phyloP scores from a whole-genome alignment of 164 flowering plant species.

The Magnolia officinalis region DNA sequence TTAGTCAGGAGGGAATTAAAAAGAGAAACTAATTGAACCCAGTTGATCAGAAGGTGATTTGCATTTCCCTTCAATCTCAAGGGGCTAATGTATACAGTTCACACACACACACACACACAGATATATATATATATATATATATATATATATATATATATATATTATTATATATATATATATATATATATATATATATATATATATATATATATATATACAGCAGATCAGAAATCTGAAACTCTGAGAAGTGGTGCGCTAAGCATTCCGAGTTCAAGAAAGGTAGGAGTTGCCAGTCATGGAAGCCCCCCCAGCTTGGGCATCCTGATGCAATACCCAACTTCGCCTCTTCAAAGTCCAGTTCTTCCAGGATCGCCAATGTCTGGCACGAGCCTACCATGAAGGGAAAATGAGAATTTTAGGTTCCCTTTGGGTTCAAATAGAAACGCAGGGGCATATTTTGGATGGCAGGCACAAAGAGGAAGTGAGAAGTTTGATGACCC shows the following conservation, averaged over 20 bases:
- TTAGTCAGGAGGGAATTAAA: too few relatives aligned
- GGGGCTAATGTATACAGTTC: too few relatives aligned
- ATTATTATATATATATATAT: too few relatives aligned
- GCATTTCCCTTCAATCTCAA: too few relatives aligned
- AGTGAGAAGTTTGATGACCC: conserved; percentile 40
- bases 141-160: too few relatives aligned
- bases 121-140: too few relatives aligned
- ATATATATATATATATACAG: conserved; percentile 5
- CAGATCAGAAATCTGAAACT: conserved; percentile 34
- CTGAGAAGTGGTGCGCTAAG: conserved; percentile 28
- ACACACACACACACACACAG: too few relatives aligned
- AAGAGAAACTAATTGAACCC: too few relatives aligned
- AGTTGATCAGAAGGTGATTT: too few relatives aligned
- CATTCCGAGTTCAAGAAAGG: conserved; percentile 34
- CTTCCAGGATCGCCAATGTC: conserved; percentile 61
- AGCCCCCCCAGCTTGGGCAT: conserved; percentile 45
- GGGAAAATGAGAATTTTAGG: conserved; percentile 46
- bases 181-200: too few relatives aligned
- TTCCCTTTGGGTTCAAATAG: conserved; percentile 40
- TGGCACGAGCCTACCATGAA: conserved; percentile 31
- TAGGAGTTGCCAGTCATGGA: conserved; percentile 40
- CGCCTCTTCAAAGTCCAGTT: conserved; percentile 61
- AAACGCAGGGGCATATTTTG: conserved; percentile 41
- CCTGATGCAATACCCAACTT: conserved; percentile 48
- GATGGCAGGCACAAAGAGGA: conserved; percentile 67